Base-by-base conservation (phyloP, 2,329 filamentous ascomycete species). In the Paraconiothyrium brasiliense region DNA sequence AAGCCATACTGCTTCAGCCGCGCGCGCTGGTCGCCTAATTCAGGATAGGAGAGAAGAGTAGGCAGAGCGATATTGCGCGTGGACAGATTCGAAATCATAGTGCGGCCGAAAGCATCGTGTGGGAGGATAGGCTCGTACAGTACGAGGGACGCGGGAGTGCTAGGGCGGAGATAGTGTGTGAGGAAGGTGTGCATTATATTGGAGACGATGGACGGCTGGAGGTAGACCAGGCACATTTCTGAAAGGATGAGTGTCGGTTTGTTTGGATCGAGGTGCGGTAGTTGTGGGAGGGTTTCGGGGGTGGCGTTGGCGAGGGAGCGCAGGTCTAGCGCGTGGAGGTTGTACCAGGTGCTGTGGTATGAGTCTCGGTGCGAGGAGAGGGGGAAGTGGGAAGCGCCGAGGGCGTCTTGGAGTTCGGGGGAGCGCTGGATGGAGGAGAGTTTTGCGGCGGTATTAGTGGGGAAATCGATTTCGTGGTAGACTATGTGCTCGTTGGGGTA, bases 381-480 rank as follows among this genome's bases (percentile, higher is more conserved):
- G 67, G 54, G 67, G 65, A 37, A 70, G 56, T 54, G 35, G 60
- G 13, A 71, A 35, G 77, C 68, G 8, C 73, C 72, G 4, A 79
- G 66, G 54, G 74, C 74, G 2, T 69, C 61, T 48, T 71, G 52
- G 1, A 79, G 68, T 14, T 75, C 65, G 6, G 76, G 67, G 8
- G 75, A 70, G 43, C 67, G 65, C 46, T 75, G 71, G 60, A 83
- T 80, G 44, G 75, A 69, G 10, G 65, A 61, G 48, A 91, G 84
- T 79, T 94, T 97, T 46, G 85, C 84, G 2, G 81, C 75, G n/a
- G 88, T 89, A 58, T 94, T 93, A 24, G 85, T 79, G 0, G 91
- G 85, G 71, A 98, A 98, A 78, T 99, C 95, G 59, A 99, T 83
- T 78, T 99, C 95, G 77, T 98, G 94, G 77, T 98, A 99, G 60